phyloP scores from a whole-genome alignment of 208 protist species.

The Leishmania mexicana region DNA sequence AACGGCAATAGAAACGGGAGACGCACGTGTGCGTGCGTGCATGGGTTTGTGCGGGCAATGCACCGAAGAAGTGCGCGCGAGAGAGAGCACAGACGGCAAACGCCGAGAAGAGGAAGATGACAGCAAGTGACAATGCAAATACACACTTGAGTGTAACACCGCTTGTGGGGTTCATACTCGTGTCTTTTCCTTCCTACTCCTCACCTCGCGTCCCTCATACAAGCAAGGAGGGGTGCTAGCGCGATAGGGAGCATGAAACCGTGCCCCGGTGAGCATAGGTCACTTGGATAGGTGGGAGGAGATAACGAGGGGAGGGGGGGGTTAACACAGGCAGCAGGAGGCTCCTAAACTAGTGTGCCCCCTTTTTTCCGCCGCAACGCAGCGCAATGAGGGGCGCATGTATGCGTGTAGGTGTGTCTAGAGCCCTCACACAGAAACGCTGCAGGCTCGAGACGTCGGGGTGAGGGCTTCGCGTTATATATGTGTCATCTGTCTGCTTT shows the following conservation, averaged over 20 bases:
- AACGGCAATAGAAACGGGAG: neutral
- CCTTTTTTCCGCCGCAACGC: neutral
- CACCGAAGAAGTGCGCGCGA: neutral
- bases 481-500: neutral
- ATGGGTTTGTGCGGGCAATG: neutral
- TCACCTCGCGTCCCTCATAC: neutral
- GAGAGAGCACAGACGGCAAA: neutral
- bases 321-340: neutral
- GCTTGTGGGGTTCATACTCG: neutral
- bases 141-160: neutral
- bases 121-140: neutral
- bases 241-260: neutral
- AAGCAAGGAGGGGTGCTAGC: neutral
- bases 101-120: neutral
- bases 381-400: neutral
- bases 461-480: neutral
- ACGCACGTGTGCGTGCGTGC: neutral
- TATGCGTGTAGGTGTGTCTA: slow-evolving; percentile 14
- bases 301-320: neutral
- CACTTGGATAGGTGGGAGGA: neutral
- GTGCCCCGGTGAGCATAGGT: neutral
- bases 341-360: too few relatives aligned
- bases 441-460: neutral
- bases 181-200: neutral
- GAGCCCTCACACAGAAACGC: neutral